phyloP scores from a whole-genome alignment of 257 asterid genomes.

The Thymus mandschuricus region DNA sequence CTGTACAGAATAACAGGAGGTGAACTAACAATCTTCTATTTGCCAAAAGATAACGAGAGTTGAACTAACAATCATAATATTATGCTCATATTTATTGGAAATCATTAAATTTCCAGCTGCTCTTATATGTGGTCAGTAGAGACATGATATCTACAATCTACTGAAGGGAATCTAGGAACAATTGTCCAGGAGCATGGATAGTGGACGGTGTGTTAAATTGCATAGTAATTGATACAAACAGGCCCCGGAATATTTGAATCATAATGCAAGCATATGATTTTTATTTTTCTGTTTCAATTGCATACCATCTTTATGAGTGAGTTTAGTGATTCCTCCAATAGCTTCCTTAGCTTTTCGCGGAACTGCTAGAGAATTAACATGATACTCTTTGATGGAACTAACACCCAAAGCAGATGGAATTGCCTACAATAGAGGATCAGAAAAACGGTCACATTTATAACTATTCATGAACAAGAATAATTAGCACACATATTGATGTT shows the following conservation, averaged over 20 bases:
- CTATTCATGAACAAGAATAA: conserved; percentile 15
- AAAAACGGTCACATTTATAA: conserved; percentile 13
- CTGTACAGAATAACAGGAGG: background rate
- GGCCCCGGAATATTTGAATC: conserved; percentile 8
- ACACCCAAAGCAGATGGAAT: conserved; percentile 96
- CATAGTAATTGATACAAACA: conserved; percentile 1
- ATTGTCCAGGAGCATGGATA: conserved; percentile 5
- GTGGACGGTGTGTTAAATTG: background rate
- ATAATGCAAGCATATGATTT: conserved; percentile 14
- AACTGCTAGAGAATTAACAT: conserved; percentile 98
- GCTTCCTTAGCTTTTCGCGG: conserved; percentile 99
- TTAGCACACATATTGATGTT: conserved; percentile 14
- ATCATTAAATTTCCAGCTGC: background rate
- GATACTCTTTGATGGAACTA: conserved; percentile 79
- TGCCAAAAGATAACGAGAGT: conserved; percentile 12
- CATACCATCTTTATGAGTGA: conserved; percentile 89
- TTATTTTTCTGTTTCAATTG: conserved; percentile 8
- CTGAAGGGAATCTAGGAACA: background rate
- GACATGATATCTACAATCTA: background rate
- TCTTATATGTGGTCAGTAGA: conserved; percentile 10
- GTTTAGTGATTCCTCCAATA: conserved; percentile 94
- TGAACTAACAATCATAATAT: conserved; percentile 1
- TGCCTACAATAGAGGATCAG: conserved; percentile 54
- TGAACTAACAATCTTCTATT: conserved; percentile 15
- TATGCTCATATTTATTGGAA: background rate